Percentiles rank a stretch among this genome's conserved stretches.
Conservation (phyloP, 768 basidiomycete genomes). For the Tulasnella sp. region DNA sequence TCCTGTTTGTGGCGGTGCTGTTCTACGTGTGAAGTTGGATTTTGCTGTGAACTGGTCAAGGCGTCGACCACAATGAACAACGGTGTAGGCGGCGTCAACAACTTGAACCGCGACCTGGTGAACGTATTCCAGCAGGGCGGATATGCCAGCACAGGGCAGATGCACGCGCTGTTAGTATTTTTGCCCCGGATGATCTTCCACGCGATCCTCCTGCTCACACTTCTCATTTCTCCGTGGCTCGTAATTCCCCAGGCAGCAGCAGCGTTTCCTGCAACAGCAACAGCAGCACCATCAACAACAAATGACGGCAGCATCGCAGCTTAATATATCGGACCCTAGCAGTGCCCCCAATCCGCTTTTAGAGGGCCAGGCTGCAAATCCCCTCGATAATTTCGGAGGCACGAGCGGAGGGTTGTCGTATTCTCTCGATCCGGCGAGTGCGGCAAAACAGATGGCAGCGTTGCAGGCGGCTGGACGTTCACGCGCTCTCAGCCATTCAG, state of each 20-base stretch:
- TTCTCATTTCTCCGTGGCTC: conserved; percentile 13
- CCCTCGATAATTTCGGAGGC: conserved; percentile 26
- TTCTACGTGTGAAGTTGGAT: conserved; percentile 16
- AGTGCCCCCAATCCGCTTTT: conserved; percentile 2
- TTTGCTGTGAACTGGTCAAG: conserved; percentile 15
- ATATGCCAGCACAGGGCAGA: conserved; percentile 4
- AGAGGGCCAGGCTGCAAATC: conserved; percentile 8
- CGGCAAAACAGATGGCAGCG: conserved; percentile 81
- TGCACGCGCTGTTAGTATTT: conserved; percentile 18
- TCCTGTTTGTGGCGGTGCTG: conserved; percentile 9
- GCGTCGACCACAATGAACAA: conserved; percentile 21
- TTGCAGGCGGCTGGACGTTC: conserved; percentile 66
- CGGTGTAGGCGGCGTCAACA: conserved; percentile 5
- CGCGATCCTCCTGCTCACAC: conserved; percentile 4
- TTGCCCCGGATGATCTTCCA: background rate
- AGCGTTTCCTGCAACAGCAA: conserved; percentile 5
- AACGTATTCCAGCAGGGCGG: conserved; percentile 12
- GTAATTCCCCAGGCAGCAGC: conserved; percentile 17
- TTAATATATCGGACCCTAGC: conserved; percentile 4
- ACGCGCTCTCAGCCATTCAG: conserved; percentile 58
- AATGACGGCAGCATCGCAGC: conserved; percentile 18
- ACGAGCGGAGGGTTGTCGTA: conserved; percentile 25
- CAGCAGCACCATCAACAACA: conserved; percentile 7
- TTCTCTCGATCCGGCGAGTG: conserved; percentile 61
- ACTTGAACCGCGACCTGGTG: conserved; percentile 17